A percentile compares a stretch with the other conserved stretches of the same genome.
Conservation (phyloP, 2,329 filamentous ascomycete genomes). For the Colletotrichum tofieldiae region DNA sequence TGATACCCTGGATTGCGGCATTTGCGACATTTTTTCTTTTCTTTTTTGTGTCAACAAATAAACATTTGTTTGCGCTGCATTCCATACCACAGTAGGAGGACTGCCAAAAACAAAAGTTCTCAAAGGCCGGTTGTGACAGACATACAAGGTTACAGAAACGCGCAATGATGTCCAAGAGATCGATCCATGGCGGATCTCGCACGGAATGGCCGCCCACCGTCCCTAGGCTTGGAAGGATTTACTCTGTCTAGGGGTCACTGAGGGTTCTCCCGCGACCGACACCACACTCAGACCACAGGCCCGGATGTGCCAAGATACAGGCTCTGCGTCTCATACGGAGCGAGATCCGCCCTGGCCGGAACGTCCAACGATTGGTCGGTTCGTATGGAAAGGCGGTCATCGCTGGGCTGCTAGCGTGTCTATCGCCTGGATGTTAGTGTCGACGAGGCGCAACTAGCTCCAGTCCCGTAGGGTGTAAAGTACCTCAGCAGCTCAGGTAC, state of each 20-base stretch:
- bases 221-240: constrained; percentile 23
- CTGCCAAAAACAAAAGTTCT: not conserved
- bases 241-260: constrained; percentile 7
- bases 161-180: not conserved
- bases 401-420: constrained; percentile 11
- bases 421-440: not conserved
- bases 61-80: not conserved
- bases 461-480: not conserved
- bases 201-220: constrained; percentile 19
- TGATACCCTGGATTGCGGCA: constrained; percentile 24
- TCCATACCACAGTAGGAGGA: not conserved
- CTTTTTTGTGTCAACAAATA: not conserved
- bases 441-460: not conserved
- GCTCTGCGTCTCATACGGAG: constrained; percentile 15
- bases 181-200: not conserved
- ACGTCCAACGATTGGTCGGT: constrained; percentile 8
- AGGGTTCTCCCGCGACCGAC: constrained; percentile 17
- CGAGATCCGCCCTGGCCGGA: constrained; percentile 19
- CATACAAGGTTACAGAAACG: not conserved
- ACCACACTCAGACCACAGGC: constrained; percentile 31
- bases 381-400: constrained; percentile 17
- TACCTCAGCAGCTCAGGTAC: constrained; percentile 18
- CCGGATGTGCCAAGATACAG: constrained; percentile 32
- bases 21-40: constrained; percentile 20
- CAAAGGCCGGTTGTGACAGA: not conserved